Conservation (phyloP, 208 protist genomes). For the Trypanosoma cruzi region DNA sequence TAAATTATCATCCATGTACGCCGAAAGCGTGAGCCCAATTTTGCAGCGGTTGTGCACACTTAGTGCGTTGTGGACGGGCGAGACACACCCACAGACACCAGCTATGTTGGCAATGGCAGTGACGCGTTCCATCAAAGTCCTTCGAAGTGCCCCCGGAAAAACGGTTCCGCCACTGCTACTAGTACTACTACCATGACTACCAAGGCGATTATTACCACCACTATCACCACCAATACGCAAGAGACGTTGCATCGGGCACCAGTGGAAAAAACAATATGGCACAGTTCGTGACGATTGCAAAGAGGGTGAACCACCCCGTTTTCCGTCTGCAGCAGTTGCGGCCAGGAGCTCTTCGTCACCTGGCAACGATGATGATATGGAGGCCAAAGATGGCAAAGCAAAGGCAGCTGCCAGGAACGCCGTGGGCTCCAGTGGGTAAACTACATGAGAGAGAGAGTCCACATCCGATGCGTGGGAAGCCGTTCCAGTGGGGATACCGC, state of each 20-base stretch:
- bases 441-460: conserved; percentile 26
- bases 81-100: conserved; percentile 25
- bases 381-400: conserved; percentile 38
- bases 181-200: not conserved
- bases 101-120: conserved; percentile 21
- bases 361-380: conserved; percentile 9
- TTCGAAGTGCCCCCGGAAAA: not conserved
- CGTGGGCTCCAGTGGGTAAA: conserved; percentile 51
- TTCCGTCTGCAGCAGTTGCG: not conserved
- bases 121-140: conserved; percentile 25
- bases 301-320: not conserved
- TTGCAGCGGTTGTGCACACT: conserved; percentile 11
- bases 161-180: not conserved
- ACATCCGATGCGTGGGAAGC: conserved; percentile 18
- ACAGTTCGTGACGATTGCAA: conserved; percentile 1
- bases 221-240: not conserved
- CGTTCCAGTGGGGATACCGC: not conserved
- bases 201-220: conserved; percentile 1
- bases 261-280: conserved; percentile 35
- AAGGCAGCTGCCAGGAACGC: conserved; percentile 58
- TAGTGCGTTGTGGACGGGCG: conserved; percentile 11
- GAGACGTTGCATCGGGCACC: conserved; percentile 12
- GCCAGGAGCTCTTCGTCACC: conserved; percentile 1
- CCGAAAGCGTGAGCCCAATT: conserved; percentile 29
- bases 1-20: conserved; percentile 25